Conservation (phyloP, 78 protist species). For the Reticulomyxa filosa region DNA sequence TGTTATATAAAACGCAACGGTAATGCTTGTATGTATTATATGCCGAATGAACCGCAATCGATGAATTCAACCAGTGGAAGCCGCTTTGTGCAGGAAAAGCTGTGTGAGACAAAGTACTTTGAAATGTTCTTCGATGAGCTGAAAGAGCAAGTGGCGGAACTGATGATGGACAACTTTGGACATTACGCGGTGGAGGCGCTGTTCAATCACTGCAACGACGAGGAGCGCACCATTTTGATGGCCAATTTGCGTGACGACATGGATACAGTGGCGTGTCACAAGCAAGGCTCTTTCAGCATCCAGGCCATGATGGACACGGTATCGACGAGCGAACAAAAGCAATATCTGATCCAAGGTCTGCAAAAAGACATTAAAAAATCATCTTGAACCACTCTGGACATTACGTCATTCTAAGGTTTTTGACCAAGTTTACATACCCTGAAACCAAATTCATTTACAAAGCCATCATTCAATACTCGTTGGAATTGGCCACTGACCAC, state of each 20-base stretch:
- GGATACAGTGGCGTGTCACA: background rate
- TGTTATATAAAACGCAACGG: too few relatives aligned
- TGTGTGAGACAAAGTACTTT: background rate
- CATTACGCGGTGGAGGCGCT: background rate
- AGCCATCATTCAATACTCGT: background rate
- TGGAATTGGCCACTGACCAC: background rate
- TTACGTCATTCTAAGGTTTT: background rate
- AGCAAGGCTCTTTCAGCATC: background rate
- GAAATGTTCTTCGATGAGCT: background rate
- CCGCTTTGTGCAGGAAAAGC: background rate
- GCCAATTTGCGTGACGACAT: background rate
- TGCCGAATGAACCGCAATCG: too few relatives aligned
- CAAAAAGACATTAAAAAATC: background rate
- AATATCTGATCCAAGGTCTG: background rate
- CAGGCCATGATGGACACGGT: background rate
- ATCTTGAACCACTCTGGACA: background rate
- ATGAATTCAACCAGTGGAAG: too few relatives aligned
- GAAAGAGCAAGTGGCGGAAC: background rate
- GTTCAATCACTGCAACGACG: background rate
- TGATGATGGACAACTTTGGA: background rate
- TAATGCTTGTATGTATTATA: too few relatives aligned
- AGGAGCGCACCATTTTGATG: background rate
- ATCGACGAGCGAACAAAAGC: background rate
- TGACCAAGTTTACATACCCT: background rate
- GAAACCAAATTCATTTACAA: background rate